Evolutionary conservation across 148 eudicot genomes (phyloP).

Genomic region (Silene uniflora): DNA sequence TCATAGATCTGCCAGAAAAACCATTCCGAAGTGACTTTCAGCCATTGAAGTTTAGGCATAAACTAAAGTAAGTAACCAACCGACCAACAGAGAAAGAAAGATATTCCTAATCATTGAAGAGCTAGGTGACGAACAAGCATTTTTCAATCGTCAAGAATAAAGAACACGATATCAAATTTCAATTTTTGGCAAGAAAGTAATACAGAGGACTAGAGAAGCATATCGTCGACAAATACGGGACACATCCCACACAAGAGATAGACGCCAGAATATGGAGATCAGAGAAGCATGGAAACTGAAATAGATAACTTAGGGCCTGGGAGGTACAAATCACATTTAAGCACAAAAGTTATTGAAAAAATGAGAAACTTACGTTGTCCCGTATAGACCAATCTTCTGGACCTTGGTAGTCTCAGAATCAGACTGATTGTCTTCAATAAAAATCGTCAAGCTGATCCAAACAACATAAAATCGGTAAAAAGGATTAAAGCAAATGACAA

Average conservation of each 20-base stretch:
- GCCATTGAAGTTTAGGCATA: too few relatives aligned
- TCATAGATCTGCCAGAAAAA: too few relatives aligned
- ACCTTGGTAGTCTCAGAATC: slow-evolving; percentile 72
- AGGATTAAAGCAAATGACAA: neutral
- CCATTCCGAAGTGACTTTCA: too few relatives aligned
- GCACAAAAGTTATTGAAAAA: neutral
- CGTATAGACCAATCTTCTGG: slow-evolving; percentile 77
- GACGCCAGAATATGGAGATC: neutral
- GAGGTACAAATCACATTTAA: slow-evolving; percentile 3
- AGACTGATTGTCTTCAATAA: slow-evolving; percentile 95
- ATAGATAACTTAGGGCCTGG: neutral
- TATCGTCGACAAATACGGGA: too few relatives aligned
- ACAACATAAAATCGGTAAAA: slow-evolving; percentile 19
- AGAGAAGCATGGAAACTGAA: neutral
- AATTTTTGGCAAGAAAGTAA: too few relatives aligned
- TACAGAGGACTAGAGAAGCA: too few relatives aligned
- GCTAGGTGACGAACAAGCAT: too few relatives aligned
- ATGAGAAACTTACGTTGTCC: slow-evolving; percentile 80
- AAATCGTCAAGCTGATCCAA: slow-evolving; percentile 80
- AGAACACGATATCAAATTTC: neutral
- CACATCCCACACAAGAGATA: neutral
- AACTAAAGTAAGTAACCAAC: too few relatives aligned
- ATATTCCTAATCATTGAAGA: too few relatives aligned
- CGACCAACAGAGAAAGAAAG: too few relatives aligned
- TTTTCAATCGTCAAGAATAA: too few relatives aligned